Evolutionary conservation across 106 monocot genomes (phyloP), one percentile per base, ranked within the genome.

Genomic region (Dioscorea zingiberensis): DNA sequence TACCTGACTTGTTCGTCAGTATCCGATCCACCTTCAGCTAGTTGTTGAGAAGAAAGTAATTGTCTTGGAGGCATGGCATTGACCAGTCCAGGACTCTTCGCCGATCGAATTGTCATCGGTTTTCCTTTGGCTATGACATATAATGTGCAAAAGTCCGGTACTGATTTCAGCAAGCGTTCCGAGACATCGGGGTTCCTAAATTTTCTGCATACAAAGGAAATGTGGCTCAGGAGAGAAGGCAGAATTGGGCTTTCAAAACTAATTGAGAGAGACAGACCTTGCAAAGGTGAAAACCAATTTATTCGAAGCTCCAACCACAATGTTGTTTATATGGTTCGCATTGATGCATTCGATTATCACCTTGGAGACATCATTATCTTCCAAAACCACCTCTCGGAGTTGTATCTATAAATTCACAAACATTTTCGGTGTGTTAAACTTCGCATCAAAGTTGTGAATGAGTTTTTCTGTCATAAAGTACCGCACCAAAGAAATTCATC

Each of bases 291-390:
- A 22, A 27, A 69, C 67, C 45, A 68, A 75, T 38, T 72, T 67
- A 12, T 64, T 79, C 15, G 78, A 71, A 17, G 74, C 68, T 14
- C 78, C 83, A 27, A 83, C 72, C 7, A 78, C 75, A 25, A 83
- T 74, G 71, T 83, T 79, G 12, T 48, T 57, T 59, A 83, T 46
- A 16, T 60, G 27, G 63, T 78, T 71, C 17, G 44, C 11, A 22
- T 48, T 68, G 48, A 79, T 72, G 75, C 78, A 83, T 17, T 83
- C 74, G 1, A 72, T 62, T 13, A 83, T 19, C 16, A 71, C 78
- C 55, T 69, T 75, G 4, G 71, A 29, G 6, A 83, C 63, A 19
- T 78, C 83, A 9, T 14, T 59, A 9, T 83, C 71, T 44, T 78
- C 83, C 57, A 83, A 45, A 21, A 77, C 75, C 16, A 78, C 74